phyloP scores from a whole-genome alignment of 345 rosid genomes.

The Salix exigua region DNA sequence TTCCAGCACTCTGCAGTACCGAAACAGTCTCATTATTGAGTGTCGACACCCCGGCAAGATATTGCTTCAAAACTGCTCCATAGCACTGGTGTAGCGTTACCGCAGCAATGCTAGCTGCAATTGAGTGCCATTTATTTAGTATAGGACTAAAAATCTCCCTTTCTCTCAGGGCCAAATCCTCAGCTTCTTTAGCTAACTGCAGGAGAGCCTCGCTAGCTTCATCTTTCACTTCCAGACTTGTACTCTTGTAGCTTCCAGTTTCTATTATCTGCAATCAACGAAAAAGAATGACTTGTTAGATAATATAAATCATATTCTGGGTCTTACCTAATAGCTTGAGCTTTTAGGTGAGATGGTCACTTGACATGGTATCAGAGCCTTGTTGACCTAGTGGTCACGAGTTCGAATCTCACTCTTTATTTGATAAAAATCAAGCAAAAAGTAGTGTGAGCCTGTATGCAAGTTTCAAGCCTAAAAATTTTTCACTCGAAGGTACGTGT shows the following conservation, averaged over 20 bases:
- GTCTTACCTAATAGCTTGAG: too few species aligned
- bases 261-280: constrained; percentile 47
- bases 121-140: constrained; percentile 68
- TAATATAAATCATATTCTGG: too few species aligned
- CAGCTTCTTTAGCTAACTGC: constrained; percentile 66
- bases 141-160: constrained; percentile 71
- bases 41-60: constrained; percentile 44
- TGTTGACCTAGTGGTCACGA: too few species aligned
- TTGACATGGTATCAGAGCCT: too few species aligned
- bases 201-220: constrained; percentile 55
- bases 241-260: constrained; percentile 37
- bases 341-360: too few species aligned
- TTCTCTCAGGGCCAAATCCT: constrained; percentile 71
- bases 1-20: constrained; percentile 71
- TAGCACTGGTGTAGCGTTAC: constrained; percentile 71
- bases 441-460: too few species aligned
- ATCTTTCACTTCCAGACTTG: constrained; percentile 37
- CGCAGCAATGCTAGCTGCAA: constrained; percentile 61
- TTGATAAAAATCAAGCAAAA: too few species aligned
- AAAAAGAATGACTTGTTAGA: background rate
- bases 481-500: too few species aligned
- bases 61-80: constrained; percentile 67
- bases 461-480: too few species aligned
- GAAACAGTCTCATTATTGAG: constrained; percentile 53
- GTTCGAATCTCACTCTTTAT: too few species aligned